Evolutionary conservation across 495 filamentous ascomycete species (phyloP), one percentile per base, ranked within the genome.

Genomic region (Sporormia fimetaria): DNA sequence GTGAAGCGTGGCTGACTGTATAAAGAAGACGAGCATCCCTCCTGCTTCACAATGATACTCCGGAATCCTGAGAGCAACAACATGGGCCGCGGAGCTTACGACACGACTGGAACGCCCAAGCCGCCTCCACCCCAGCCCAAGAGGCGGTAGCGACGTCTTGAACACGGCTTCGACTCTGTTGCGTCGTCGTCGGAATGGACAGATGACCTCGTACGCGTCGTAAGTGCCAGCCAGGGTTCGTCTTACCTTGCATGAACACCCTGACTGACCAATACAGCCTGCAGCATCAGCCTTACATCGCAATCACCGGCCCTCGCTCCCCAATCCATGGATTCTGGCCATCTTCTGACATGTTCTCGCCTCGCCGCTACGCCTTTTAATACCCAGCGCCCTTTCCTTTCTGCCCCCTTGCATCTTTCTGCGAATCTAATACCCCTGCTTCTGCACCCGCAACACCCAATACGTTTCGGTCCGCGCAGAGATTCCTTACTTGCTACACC

Each of bases 21-120:
- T 49, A 44, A 45, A 46, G 37, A 20, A 52, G 42, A 10, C 16
- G 11, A 9, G 30, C 37, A 18, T 33, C 10, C 22, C 29, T 16
- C 26, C 9, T 14, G 15, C 15, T 3, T 23, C 46, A 47, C 26
- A n/a, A 56, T 58, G 56, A 56, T 58, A 33, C 32, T 54, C 41
- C 36, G 56, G 37, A 50, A 50, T 15, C 37, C 42, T 7, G 42
- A 47, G 26, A 37, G 53, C 3, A 51, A 15, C 33, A 57, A 59
- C 40, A 57, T 59, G 54, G 56, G 56, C 17, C 56, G 56, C 30
- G 56, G 56, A 37, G 56, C 56, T 15, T 59, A 59, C 42, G 56
- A 59, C 43, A 59, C 56, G 3, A 59, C 56, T 6, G 56, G 56
- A 5, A 59, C 56, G 9, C 56, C 54, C 2, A 57, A 57, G 33